Base-by-base conservation (phyloP, 352 stramenopile genomes). In the Pythium phragmiticola region DNA sequence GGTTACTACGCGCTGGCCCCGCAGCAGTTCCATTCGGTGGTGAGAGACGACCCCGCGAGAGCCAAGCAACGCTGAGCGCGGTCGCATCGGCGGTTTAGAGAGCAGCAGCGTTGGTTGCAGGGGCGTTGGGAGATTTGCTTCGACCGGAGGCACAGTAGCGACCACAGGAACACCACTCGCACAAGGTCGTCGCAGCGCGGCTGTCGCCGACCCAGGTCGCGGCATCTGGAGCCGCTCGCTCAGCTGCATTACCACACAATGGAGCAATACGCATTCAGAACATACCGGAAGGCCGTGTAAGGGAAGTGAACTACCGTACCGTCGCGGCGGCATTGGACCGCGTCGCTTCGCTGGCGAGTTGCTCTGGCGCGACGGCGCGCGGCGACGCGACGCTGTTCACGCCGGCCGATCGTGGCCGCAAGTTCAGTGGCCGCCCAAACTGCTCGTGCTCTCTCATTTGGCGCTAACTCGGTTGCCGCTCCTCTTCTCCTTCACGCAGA, bases 371-470 rank as follows among this genome's bases (percentile, higher is more conserved):
- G 28, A 68, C 46, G 23, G 54, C 63, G 23, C 65, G 65, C 17
- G 53, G 65, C 17, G 59, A 62, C 37, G 59, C 42, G 21, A 43
- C 50, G 47, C 14, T 50, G 28, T 37, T n/a, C 14, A 62, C 52
- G 8, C 75, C 75, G 0, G 76, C 76, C 2, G 80, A 85, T 2
- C 80, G 77, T 39, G 78, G 76, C 33, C 78, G 75, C 43, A 88
- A 57, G 46, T 78, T 87, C 12, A 73, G 75, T 12, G 78, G 68
- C 17, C 72, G 75, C 0, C 80, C 80, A 52, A 88, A 84, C 33
- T 66, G 75, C 60, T 77, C 58, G 19, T 87, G 81, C 50, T 82
- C 75, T 34, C 34, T 21, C 57, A 71, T 71, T 0, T 50, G 45
- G 2, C 11, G 11, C 14, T 17, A 21, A 19, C 19, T 8, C 17